Conservation (phyloP, 192 early-diverging fungal genomes). For the Spizellomyces sp. region DNA sequence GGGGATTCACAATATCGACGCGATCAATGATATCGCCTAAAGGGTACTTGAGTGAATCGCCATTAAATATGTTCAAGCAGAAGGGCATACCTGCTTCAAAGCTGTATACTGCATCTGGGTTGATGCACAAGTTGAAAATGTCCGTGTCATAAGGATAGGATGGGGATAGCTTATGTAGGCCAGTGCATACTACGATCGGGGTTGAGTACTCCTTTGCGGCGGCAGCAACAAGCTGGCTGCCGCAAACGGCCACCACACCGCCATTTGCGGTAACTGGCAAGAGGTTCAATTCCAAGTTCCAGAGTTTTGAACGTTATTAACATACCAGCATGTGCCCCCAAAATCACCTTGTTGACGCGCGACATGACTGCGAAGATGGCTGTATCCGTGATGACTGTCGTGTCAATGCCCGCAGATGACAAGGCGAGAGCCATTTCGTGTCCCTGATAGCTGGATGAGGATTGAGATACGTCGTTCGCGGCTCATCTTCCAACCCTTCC, state of each 20-base stretch:
- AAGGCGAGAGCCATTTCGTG: conserved; percentile 82
- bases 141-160: conserved; percentile 88
- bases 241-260: conserved; percentile 80
- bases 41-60: conserved; percentile 2
- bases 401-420: conserved; percentile 80
- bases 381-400: conserved; percentile 87
- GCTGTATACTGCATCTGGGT: conserved; percentile 79
- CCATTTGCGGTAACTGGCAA: conserved; percentile 88
- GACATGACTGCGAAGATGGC: conserved; percentile 98
- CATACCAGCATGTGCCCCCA: conserved; percentile 84
- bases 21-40: conserved; percentile 75
- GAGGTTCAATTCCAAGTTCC: not conserved
- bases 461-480: not conserved
- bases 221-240: conserved; percentile 79
- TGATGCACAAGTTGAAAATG: conserved; percentile 72
- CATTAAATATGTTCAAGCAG: conserved; percentile 9
- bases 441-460: conserved; percentile 68
- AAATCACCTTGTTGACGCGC: conserved; percentile 94
- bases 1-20: conserved; percentile 81
- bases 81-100: conserved; percentile 68
- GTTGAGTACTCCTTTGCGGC: conserved; percentile 92
- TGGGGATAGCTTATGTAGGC: conserved; percentile 86
- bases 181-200: conserved; percentile 90
- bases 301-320: not conserved
- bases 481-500: not conserved